phyloP scores from a whole-genome alignment of 2,329 filamentous ascomycete genomes.

The Ophiocordyceps polyrhachis-furcata region DNA sequence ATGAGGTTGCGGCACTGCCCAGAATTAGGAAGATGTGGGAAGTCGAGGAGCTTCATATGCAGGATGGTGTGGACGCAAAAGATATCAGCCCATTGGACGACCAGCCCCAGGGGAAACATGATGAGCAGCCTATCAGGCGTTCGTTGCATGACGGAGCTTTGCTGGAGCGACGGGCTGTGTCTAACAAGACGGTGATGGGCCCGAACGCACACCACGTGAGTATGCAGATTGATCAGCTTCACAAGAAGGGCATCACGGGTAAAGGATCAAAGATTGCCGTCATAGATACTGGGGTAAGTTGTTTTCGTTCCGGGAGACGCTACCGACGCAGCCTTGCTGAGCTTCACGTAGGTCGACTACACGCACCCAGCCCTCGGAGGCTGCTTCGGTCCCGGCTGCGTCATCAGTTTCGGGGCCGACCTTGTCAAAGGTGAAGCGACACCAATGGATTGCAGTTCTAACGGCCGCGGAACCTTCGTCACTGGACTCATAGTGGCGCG shows the following conservation, averaged over 20 bases:
- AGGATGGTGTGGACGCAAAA: too few species aligned
- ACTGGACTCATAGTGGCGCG: slow-evolving; percentile 44
- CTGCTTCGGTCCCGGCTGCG: slow-evolving; percentile 39
- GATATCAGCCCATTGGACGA: background rate
- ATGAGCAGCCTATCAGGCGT: background rate
- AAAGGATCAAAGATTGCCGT: slow-evolving; percentile 33
- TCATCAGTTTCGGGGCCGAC: slow-evolving; percentile 38
- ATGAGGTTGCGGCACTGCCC: background rate
- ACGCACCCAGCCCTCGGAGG: slow-evolving; percentile 43
- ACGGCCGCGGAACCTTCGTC: slow-evolving; percentile 35
- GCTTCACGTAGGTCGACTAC: slow-evolving; percentile 34
- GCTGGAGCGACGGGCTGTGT: background rate
- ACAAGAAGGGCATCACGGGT: slow-evolving; percentile 26
- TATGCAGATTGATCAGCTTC: slow-evolving; percentile 36
- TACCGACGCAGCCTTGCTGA: background rate
- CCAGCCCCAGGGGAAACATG: background rate
- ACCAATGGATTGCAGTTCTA: slow-evolving; percentile 36
- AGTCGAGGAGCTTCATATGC: background rate
- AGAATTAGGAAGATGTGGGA: background rate
- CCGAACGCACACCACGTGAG: slow-evolving; percentile 15
- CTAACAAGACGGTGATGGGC: background rate
- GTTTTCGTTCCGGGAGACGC: background rate
- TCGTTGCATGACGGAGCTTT: background rate
- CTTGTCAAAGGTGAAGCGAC: slow-evolving; percentile 31
- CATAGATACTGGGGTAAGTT: slow-evolving; percentile 33